A percentile compares a stretch with the other conserved stretches of the same genome.
Conservation (phyloP, 148 eudicot species). For the Cornus controversa region DNA sequence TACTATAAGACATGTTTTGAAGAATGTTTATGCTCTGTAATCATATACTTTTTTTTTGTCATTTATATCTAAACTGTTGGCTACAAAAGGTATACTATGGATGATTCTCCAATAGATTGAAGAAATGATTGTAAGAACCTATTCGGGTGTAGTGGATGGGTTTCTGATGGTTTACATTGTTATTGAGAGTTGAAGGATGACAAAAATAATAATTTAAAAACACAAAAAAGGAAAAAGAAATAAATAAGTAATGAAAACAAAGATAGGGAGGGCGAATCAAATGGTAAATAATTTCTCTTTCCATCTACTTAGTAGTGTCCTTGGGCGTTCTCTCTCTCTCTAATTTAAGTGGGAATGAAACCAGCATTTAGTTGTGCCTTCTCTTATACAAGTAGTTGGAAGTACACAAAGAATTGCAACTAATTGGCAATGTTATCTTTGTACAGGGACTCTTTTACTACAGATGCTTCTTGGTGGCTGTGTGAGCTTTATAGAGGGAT, state of each 20-base stretch:
- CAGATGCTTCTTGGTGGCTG: constrained; percentile 4
- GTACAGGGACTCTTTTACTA: constrained; percentile 10
- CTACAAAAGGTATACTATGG: too few species aligned
- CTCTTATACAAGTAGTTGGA: background rate
- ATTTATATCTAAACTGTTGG: too few species aligned
- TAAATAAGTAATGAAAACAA: too few species aligned
- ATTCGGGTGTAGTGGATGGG: background rate
- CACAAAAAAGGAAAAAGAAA: too few species aligned
- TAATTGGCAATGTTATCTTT: background rate
- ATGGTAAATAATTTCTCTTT: background rate
- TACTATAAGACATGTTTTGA: too few species aligned
- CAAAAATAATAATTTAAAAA: too few species aligned
- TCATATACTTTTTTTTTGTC: too few species aligned
- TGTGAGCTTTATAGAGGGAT: background rate
- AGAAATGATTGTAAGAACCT: background rate
- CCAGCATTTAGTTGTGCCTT: background rate
- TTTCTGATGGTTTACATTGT: background rate
- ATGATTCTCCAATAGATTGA: too few species aligned
- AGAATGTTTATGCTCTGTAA: too few species aligned
- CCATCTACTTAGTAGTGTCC: background rate
- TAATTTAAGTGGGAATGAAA: background rate
- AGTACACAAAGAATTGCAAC: background rate
- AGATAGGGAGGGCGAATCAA: background rate
- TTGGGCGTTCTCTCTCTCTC: background rate
- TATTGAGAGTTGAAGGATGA: too few species aligned